Evolutionary conservation across 2,329 filamentous ascomycete species (phyloP).

Genomic region (Nigrospora osmanthi): DNA sequence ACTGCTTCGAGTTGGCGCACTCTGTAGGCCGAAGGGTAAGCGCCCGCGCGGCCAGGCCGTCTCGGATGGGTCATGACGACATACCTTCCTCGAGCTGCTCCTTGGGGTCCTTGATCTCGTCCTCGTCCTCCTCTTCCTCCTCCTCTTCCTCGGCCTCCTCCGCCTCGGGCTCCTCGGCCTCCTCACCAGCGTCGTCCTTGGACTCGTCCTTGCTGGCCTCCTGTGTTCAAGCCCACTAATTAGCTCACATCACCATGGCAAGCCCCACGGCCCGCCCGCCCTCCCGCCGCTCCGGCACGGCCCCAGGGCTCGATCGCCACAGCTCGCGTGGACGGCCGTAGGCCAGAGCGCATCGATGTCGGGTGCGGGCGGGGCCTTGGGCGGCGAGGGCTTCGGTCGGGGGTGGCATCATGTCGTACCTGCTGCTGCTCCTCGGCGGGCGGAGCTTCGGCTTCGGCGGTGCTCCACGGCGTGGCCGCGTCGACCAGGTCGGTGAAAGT

Average conservation of each 20-base stretch:
- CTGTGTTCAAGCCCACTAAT: constrained; percentile 1
- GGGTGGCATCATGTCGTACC: neutral
- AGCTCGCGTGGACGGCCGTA: too few species aligned
- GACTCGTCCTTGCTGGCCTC: constrained; percentile 19
- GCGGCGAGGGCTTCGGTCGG: too few species aligned
- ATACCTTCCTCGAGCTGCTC: constrained; percentile 86
- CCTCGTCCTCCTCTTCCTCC: constrained; percentile 76
- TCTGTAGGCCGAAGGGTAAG: constrained; percentile 44
- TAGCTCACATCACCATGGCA: neutral
- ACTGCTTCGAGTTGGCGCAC: constrained; percentile 80
- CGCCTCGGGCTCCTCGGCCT: constrained; percentile 36
- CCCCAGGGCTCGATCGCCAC: too few species aligned
- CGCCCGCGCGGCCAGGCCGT: neutral
- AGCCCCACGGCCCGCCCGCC: too few species aligned
- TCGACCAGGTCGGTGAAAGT: constrained; percentile 56
- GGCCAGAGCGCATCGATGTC: too few species aligned
- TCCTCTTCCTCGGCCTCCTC: constrained; percentile 63
- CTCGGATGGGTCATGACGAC: constrained; percentile 27
- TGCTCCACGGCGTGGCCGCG: constrained; percentile 57
- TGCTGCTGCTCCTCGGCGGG: constrained; percentile 52
- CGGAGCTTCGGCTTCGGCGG: constrained; percentile 59
- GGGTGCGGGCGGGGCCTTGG: too few species aligned
- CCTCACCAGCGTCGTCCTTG: constrained; percentile 38
- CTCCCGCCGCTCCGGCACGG: too few species aligned
- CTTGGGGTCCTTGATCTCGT: constrained; percentile 79